Conservation (phyloP, 2,329 filamentous ascomycete genomes). For the Cladosporium sp. region DNA sequence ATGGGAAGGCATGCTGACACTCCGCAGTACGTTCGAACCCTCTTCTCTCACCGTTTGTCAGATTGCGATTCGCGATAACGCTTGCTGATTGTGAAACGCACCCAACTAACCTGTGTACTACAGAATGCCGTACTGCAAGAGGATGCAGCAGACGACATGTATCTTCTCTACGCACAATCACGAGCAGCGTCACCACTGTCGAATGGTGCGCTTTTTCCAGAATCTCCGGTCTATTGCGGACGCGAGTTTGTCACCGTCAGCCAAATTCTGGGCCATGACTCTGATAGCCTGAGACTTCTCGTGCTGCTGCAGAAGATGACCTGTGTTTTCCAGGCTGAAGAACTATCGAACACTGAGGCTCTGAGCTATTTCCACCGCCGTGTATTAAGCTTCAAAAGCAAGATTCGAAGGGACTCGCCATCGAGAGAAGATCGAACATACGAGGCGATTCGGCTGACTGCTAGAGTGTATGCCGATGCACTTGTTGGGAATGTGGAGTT, state of each 20-base stretch:
- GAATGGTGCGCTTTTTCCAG: neutral
- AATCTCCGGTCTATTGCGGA: conserved; percentile 4
- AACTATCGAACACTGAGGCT: neutral
- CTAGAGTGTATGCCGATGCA: conserved; percentile 27
- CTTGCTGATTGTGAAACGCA: neutral
- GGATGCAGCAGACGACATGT: conserved; percentile 7
- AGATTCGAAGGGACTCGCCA: neutral
- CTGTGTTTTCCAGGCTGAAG: neutral
- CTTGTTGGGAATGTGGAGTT: conserved; percentile 21
- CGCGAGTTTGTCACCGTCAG: neutral
- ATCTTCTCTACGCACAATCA: neutral
- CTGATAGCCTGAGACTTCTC: neutral
- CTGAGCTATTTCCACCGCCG: neutral
- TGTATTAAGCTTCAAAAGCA: neutral
- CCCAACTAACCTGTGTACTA: neutral
- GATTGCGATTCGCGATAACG: neutral
- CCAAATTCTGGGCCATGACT: neutral
- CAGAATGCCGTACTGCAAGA: conserved; percentile 10
- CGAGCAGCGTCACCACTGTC: neutral
- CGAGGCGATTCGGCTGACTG: conserved; percentile 27
- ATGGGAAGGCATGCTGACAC: neutral
- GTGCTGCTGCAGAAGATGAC: neutral
- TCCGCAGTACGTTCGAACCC: neutral
- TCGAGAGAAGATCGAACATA: conserved; percentile 15
- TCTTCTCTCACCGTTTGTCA: neutral